Conservation (phyloP, 441 rosid species). For the Adansonia grandidieri region DNA sequence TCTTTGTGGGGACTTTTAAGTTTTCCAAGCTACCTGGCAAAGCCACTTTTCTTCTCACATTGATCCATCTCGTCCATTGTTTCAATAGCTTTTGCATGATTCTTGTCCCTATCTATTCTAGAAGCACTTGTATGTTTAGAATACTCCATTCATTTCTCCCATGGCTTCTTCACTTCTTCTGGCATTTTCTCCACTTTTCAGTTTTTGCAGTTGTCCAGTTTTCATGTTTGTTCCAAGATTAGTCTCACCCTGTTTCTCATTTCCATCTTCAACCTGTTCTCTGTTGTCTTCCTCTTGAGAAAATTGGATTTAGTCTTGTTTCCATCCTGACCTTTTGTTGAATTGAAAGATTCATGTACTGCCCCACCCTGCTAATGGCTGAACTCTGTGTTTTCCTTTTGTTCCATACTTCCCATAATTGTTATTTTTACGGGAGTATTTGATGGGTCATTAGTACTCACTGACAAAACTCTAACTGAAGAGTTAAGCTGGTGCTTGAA, state of each 20-base stretch:
- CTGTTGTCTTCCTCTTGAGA: background rate
- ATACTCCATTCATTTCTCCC: background rate
- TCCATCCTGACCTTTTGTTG: conserved; percentile 11
- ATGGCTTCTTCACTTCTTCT: background rate
- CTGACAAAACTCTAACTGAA: conserved; percentile 36
- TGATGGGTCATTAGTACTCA: conserved; percentile 36
- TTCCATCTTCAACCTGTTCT: conserved; percentile 11
- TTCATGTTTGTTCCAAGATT: conserved; percentile 14
- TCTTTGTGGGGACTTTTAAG: conserved; percentile 24
- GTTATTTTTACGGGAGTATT: conserved; percentile 26
- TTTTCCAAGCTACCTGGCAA: conserved; percentile 15
- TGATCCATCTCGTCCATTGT: background rate
- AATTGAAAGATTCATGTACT: conserved; percentile 19
- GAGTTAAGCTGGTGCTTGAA: conserved; percentile 43
- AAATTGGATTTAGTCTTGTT: conserved; percentile 2
- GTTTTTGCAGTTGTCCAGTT: conserved; percentile 16
- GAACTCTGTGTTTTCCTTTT: conserved; percentile 14
- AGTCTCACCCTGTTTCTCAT: conserved; percentile 10
- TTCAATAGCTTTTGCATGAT: conserved; percentile 26
- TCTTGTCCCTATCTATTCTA: background rate
- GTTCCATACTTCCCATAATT: background rate
- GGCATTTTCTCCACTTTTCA: conserved; percentile 13
- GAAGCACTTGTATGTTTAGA: conserved; percentile 18
- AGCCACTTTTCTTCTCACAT: conserved; percentile 22
- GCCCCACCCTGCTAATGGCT: conserved; percentile 4